phyloP scores from a whole-genome alignment of 1,284 basidiomycete genomes.

The Cryptococcus sp. region DNA sequence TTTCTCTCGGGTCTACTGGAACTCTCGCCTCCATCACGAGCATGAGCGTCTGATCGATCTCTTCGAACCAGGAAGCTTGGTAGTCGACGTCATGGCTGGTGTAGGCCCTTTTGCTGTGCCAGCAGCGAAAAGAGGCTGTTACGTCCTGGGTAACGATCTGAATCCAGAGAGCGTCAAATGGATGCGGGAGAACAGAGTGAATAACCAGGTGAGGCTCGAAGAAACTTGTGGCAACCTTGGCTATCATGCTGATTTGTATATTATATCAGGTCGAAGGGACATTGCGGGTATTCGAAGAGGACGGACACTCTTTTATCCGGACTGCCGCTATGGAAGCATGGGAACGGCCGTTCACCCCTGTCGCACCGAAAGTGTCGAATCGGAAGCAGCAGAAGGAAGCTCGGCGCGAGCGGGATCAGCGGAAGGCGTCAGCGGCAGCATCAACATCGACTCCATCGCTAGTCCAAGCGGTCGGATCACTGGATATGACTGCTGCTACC shows the following conservation, averaged over 20 bases:
- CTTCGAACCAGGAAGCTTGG: slow-evolving; percentile 67
- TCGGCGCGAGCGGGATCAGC: slow-evolving; percentile 17
- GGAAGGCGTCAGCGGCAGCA: not conserved
- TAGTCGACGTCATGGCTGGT: slow-evolving; percentile 95
- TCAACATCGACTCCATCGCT: not conserved
- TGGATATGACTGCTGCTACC: too few species aligned
- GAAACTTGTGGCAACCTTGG: not conserved
- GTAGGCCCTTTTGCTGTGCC: slow-evolving; percentile 97
- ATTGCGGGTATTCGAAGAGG: slow-evolving; percentile 71
- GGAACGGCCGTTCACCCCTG: slow-evolving; percentile 64
- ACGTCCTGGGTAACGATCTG: slow-evolving; percentile 88
- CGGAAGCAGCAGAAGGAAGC: slow-evolving; percentile 33
- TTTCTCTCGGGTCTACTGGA: slow-evolving; percentile 97
- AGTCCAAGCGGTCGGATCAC: too few species aligned
- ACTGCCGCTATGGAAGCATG: slow-evolving; percentile 60
- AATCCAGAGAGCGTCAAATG: slow-evolving; percentile 86
- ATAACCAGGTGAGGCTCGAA: slow-evolving; percentile 64
- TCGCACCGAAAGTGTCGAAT: slow-evolving; percentile 10
- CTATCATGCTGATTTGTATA: not conserved
- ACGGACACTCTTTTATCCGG: slow-evolving; percentile 82
- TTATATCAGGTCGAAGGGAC: slow-evolving; percentile 64
- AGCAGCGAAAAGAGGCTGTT: slow-evolving; percentile 84
- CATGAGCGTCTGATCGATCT: slow-evolving; percentile 79
- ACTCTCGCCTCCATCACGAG: slow-evolving; percentile 88
- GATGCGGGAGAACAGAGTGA: slow-evolving; percentile 68